Evolutionary conservation across 768 basidiomycete species (phyloP).

Genomic region (Xerocomus spinulosus): DNA sequence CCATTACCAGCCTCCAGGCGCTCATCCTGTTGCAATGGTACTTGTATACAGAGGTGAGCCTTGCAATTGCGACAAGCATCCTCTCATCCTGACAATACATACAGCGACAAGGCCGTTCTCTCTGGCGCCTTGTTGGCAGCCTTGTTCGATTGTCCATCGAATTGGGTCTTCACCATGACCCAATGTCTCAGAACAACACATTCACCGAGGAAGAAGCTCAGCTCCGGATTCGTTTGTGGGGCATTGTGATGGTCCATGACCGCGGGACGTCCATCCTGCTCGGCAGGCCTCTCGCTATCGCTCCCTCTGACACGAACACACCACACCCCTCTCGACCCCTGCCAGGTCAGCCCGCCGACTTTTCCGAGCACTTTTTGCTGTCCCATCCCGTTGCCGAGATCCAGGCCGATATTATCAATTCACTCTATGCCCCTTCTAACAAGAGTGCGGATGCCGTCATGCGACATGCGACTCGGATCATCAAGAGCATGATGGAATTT

Average conservation of each 20-base stretch:
- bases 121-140: conserved; percentile 86
- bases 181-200: conserved; percentile 51
- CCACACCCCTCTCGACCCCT: conserved; percentile 56
- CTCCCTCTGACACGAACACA: conserved; percentile 80
- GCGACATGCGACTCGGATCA: conserved; percentile 73
- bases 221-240: conserved; percentile 79
- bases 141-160: conserved; percentile 80
- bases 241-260: conserved; percentile 80
- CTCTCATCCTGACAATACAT: conserved; percentile 8
- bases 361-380: conserved; percentile 76
- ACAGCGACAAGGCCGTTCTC: conserved; percentile 82
- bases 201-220: conserved; percentile 78
- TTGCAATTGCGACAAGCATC: background rate
- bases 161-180: conserved; percentile 83
- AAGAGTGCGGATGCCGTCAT: conserved; percentile 67
- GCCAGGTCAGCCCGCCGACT: conserved; percentile 36
- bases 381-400: conserved; percentile 77
- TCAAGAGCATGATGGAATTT: conserved; percentile 71
- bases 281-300: conserved; percentile 78
- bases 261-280: conserved; percentile 85
- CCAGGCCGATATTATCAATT: conserved; percentile 86
- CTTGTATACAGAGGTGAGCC: conserved; percentile 75
- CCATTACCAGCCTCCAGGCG: conserved; percentile 77
- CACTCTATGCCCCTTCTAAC: conserved; percentile 72
- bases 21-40: conserved; percentile 86